A percentile compares a stretch with the other conserved stretches of the same genome.
Evolutionary conservation across 169 alveolate species (phyloP).

Genomic region (Plasmodium gallinaceum): DNA sequence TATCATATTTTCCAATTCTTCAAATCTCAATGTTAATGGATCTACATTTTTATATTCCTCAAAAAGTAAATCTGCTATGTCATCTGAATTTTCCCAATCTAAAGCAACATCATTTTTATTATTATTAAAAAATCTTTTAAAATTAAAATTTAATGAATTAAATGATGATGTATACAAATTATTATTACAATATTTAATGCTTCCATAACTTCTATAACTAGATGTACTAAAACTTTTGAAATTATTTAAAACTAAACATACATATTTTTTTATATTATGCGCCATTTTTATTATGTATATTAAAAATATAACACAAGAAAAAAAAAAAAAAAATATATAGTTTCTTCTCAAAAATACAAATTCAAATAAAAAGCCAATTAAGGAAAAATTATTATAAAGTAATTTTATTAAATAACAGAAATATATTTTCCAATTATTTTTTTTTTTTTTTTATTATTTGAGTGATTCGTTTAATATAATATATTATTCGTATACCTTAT

Average conservation of each 20-base stretch:
- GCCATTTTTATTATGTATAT: conserved; percentile 22
- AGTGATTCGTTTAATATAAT: no score
- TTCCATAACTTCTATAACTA: conserved; percentile 6
- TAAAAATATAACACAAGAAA: no score
- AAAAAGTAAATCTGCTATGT: conserved; percentile 55
- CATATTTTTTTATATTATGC: conserved; percentile 18
- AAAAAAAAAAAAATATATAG: no score
- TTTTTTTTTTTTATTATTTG: no score
- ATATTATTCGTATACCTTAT: no score
- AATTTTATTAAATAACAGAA: no score
- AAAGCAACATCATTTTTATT: conserved; percentile 29
- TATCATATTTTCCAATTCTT: conserved; percentile 81
- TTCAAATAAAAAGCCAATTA: no score
- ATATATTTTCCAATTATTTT: no score
- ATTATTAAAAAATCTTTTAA: conserved; percentile 32
- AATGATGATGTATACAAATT: not conserved
- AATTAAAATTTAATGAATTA: conserved; percentile 2
- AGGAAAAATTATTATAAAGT: no score
- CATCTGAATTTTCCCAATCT: conserved; percentile 68
- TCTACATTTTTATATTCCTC: conserved; percentile 71
- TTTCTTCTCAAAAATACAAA: no score
- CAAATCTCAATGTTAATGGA: conserved; percentile 80
- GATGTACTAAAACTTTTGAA: not conserved
- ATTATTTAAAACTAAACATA: conserved; percentile 17
- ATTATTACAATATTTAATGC: conserved; percentile 14